Base-by-base conservation (phyloP, 192 early-diverging fungal species). In the Mycoemilia scoparia region DNA sequence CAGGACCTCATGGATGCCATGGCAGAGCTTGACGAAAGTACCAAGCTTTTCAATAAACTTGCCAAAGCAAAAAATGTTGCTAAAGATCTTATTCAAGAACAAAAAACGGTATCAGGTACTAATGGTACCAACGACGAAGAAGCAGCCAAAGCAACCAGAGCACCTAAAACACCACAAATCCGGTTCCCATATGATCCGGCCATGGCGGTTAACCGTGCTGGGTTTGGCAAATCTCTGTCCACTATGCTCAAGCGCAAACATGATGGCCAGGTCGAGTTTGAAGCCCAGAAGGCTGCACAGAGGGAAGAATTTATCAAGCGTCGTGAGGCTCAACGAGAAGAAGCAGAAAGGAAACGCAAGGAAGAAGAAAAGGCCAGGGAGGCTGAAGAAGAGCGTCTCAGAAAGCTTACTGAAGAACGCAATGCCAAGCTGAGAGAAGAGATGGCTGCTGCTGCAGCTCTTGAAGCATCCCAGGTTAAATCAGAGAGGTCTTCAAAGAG, bases 201-300 rank as follows among this genome's bases (percentile, higher is more conserved):
- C n/a, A 67, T 82, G 32, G 58, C 73, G 3, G 55, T 64, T 2
- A 70, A 76, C 11, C 70, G 79, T 17, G 63, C 67, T 7, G 53
- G 58, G 25, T 71, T 67, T 32, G 69, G 74, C 40, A 65, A 71
- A 24, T 68, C 75, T 12, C 45, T 81, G 0, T 43, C 55, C 20
- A 42, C 56, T 12, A 73, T 70, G 23, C 36, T 77, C 2, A 43
- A 60, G 12, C 45, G 72, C 29, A 71, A 73, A 32, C 53, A 60
- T 7, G 43, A 53, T 24, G 73, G 74, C 15, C 78, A 81, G 25
- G 55, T 64, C 23, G 36, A 54, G 5, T 67, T 70, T 41, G 79
- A 79, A 29, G 59, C 49, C 3, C 58, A 70, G 22, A 60, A 64
- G 23, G 43, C 67, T 31, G 49, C 51, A 21, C 43, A 53, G 19